Base-by-base conservation (phyloP, 345 rosid species). In the Melastoma malabathricum region DNA sequence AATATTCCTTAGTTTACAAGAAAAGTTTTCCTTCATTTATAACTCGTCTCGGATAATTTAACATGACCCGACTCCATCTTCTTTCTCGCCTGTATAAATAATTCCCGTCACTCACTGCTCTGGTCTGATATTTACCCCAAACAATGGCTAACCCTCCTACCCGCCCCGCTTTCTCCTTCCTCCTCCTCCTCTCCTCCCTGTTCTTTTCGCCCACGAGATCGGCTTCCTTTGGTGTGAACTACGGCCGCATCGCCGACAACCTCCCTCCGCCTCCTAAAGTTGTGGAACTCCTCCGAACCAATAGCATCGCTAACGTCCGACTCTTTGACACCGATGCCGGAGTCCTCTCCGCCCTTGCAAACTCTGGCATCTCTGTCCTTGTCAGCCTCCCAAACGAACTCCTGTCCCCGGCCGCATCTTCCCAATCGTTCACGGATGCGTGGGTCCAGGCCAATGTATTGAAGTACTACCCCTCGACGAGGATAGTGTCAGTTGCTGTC, bases 311-410 rank as follows among this genome's bases (percentile, higher is more conserved):
- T 20, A 63, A 69, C 18, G 80, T 83, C 20, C 87, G 87, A 74
- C 74, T 84, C 31, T 92, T 62, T 68, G 98, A 92, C 55, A 82
- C 95, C 12, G 87, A 87, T 25, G 56, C 78, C 1, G 15, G 70
- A 13, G 97, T 88, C 6, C 71, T 87, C 27, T 64, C 76, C 1
- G 88, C 98, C 27, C 75, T 92, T 0, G 69, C 86, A 0, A 63
- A 71, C 59, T 80, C 98, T 15, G 71, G 68, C 46, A 81, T 92
- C 61, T 59, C 44, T 64, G 88, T 81, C 47, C 69, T 79, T 23
- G 93, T 84, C n/a, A 75, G 86, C 0, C 81, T 92, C 16, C 95
- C 96, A 45, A 92, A 92, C 56, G 90, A 92, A 67, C 63, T 66
- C 1, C 95, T 92, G 54, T 56, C 89, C 44, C 55, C 80, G 17